Conservation (phyloP, 441 rosid genomes). For the Theobroma grandiflorum region DNA sequence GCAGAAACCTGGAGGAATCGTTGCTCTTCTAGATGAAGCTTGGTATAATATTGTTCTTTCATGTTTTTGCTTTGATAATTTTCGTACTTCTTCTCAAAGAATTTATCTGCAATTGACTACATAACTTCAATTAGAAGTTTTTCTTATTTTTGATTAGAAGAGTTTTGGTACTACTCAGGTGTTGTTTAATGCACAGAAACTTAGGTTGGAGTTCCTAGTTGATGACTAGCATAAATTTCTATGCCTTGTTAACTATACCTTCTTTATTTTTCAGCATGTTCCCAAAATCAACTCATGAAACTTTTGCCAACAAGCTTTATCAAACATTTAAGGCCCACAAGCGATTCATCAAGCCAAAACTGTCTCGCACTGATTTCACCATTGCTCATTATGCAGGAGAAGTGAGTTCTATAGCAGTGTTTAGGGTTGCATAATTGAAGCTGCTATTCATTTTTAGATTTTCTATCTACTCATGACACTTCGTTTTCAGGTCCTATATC, state of each 20-base stretch:
- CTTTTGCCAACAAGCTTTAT: slow-evolving; percentile 93
- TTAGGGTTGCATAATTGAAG: background rate
- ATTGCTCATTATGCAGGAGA: slow-evolving; percentile 98
- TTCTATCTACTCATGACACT: slow-evolving; percentile 17
- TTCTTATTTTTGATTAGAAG: background rate
- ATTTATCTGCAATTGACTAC: background rate
- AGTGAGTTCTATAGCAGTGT: slow-evolving; percentile 45
- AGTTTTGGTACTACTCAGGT: background rate
- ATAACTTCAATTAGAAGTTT: slow-evolving; percentile 1
- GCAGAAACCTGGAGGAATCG: slow-evolving; percentile 98
- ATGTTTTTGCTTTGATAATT: slow-evolving; percentile 9
- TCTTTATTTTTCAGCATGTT: slow-evolving; percentile 81
- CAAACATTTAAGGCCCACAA: slow-evolving; percentile 92
- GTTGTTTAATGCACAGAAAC: slow-evolving; percentile 7
- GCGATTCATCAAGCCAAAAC: slow-evolving; percentile 94
- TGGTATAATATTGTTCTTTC: slow-evolving; percentile 58
- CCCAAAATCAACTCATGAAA: slow-evolving; percentile 99
- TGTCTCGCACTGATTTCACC: slow-evolving; percentile 94
- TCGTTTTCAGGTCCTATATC: slow-evolving; percentile 81
- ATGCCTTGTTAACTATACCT: slow-evolving; percentile 21
- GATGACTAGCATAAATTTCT: slow-evolving; percentile 19
- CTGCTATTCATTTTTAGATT: slow-evolving; percentile 9
- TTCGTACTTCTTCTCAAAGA: slow-evolving; percentile 12
- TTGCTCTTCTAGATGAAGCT: slow-evolving; percentile 98
- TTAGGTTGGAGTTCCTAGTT: slow-evolving; percentile 19